A percentile compares a stretch with the other conserved stretches of the same genome.
phyloP scores from a whole-genome alignment of 164 flowering plant species.

The Magnolia officinalis region DNA sequence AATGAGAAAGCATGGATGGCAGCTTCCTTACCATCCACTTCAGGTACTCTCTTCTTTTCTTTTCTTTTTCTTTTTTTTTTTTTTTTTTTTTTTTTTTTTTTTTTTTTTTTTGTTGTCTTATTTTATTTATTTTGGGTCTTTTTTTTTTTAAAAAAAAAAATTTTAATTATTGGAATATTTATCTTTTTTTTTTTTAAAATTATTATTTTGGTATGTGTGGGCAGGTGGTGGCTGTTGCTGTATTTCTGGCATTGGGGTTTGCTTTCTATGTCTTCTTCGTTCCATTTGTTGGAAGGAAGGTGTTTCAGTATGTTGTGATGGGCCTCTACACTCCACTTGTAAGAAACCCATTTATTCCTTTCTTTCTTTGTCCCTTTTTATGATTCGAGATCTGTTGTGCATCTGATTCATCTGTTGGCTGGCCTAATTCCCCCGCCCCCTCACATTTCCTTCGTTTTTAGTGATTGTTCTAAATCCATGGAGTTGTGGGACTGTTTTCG shows the following conservation, averaged over 20 bases:
- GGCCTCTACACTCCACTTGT: slow-evolving; percentile 96
- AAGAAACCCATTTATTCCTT: slow-evolving; percentile 22
- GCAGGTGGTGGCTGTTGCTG: slow-evolving; percentile 97
- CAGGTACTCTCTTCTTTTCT: slow-evolving; percentile 44
- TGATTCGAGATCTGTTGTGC: neutral
- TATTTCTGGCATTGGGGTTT: slow-evolving; percentile 92
- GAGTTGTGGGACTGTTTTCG: neutral
- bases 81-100: neutral
- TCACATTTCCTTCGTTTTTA: no score
- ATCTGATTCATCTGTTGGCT: no score
- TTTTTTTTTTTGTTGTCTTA: neutral
- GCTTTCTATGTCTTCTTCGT: slow-evolving; percentile 98
- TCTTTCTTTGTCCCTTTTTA: slow-evolving; percentile 4
- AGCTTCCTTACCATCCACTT: slow-evolving; percentile 94
- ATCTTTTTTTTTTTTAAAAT: neutral
- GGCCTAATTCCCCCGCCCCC: no score
- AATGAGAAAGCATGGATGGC: slow-evolving; percentile 99
- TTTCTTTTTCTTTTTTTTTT: neutral
- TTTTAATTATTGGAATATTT: no score
- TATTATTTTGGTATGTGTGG: slow-evolving; percentile 6
- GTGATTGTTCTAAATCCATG: neutral
- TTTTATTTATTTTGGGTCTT: neutral
- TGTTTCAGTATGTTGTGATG: slow-evolving; percentile 73
- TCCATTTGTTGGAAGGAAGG: slow-evolving; percentile 90
- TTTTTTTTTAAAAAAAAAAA: neutral